Conservation (phyloP, 2,329 filamentous ascomycete species). For the Xenoacremonium recifei region DNA sequence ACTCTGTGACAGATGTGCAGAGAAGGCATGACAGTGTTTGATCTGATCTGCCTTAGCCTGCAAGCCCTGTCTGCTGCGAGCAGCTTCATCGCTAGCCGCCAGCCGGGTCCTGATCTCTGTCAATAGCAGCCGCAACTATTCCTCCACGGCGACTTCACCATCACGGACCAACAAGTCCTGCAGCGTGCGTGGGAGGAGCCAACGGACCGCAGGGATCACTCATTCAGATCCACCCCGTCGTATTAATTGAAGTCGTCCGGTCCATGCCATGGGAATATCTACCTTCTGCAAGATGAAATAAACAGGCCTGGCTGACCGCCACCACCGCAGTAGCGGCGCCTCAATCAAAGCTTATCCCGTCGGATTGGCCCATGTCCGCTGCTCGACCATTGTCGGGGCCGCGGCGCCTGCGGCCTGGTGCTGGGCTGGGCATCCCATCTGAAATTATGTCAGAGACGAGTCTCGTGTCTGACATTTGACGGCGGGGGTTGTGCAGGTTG, state of each 20-base stretch:
- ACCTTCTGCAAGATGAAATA: not conserved
- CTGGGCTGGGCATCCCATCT: constrained; percentile 1
- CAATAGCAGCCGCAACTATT: no score
- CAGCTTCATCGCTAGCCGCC: no score
- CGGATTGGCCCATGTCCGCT: not conserved
- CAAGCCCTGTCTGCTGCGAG: no score
- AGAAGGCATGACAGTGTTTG: constrained; percentile 19
- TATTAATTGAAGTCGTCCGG: no score
- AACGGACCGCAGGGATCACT: no score
- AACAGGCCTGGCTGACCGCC: not conserved
- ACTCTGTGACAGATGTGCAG: constrained; percentile 16
- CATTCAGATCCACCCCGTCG: no score
- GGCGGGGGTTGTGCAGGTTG: not conserved
- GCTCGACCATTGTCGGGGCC: no score
- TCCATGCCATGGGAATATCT: not conserved
- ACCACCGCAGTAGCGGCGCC: not conserved
- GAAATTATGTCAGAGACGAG: not conserved
- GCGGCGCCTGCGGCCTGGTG: no score
- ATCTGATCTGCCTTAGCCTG: constrained; percentile 8
- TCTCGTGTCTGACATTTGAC: constrained; percentile 3
- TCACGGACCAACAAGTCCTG: no score
- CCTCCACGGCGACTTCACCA: no score
- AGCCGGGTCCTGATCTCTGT: no score
- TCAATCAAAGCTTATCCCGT: not conserved
- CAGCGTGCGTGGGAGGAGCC: no score